Conservation (phyloP, 2,329 filamentous ascomycete genomes). For the Myriosclerotinia duriaeana region DNA sequence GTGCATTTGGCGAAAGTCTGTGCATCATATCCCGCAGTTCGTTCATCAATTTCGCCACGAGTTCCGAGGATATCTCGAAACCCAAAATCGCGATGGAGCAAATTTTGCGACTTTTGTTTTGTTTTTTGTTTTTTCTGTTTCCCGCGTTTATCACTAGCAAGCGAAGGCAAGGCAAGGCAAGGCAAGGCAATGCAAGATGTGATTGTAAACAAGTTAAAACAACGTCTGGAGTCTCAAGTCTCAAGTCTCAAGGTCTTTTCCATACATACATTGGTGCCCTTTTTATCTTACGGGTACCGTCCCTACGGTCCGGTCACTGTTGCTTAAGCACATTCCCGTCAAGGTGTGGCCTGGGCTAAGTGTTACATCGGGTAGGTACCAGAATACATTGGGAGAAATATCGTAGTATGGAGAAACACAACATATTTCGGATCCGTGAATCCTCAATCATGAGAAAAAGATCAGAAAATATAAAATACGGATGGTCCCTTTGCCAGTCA, state of each 20-base stretch:
- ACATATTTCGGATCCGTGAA: slow-evolving; percentile 8
- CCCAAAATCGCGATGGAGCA: neutral
- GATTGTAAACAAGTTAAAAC: neutral
- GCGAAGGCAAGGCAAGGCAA: neutral
- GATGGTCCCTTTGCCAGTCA: slow-evolving; percentile 4
- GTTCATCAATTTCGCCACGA: slow-evolving; percentile 10
- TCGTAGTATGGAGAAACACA: slow-evolving; percentile 9
- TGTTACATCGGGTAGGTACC: slow-evolving; percentile 22
- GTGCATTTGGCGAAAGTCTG: slow-evolving; percentile 13
- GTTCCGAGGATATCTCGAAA: slow-evolving; percentile 20
- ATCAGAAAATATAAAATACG: neutral
- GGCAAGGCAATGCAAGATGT: neutral
- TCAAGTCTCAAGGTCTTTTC: neutral
- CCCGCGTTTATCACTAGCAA: neutral
- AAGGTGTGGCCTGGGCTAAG: neutral
- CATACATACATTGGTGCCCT: neutral
- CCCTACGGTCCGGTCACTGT: slow-evolving; percentile 22
- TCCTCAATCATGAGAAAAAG: neutral
- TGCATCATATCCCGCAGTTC: slow-evolving; percentile 20
- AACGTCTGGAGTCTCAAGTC: neutral
- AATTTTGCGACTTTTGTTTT: slow-evolving; percentile 5
- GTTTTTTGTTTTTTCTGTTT: neutral
- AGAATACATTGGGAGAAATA: slow-evolving; percentile 4
- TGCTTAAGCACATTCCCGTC: slow-evolving; percentile 18
- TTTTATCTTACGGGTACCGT: slow-evolving; percentile 22